Evolutionary conservation across 805 yeast species (phyloP).

Genomic region (Nakazawaea pomicola): DNA sequence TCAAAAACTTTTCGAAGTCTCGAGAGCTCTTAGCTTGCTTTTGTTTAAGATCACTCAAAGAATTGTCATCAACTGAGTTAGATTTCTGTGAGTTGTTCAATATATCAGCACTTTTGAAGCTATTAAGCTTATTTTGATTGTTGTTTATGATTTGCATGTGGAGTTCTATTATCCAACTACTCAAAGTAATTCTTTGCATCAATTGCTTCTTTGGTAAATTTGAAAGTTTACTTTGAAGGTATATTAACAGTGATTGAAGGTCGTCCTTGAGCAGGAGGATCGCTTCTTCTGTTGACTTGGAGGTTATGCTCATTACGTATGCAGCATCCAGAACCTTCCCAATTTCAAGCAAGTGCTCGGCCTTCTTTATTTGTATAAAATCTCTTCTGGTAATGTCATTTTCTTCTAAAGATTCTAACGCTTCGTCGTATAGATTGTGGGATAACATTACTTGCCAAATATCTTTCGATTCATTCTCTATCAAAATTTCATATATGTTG

Average conservation of each 20-base stretch:
- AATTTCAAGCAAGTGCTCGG: constrained; percentile 36
- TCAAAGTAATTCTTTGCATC: constrained; percentile 48
- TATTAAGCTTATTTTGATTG: constrained; percentile 28
- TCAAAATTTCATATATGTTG: constrained; percentile 65
- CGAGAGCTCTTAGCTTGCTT: constrained; percentile 21
- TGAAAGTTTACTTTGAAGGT: constrained; percentile 37
- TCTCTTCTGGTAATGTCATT: constrained; percentile 37
- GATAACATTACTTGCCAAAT: constrained; percentile 68
- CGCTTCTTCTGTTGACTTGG: constrained; percentile 64
- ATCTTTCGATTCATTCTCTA: constrained; percentile 63
- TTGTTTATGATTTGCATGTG: constrained; percentile 42
- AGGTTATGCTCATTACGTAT: constrained; percentile 52
- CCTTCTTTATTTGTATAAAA: constrained; percentile 48
- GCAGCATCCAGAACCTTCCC: constrained; percentile 40
- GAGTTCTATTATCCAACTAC: constrained; percentile 64
- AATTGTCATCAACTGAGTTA: constrained; percentile 18
- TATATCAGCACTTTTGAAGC: constrained; percentile 15
- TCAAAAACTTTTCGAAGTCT: constrained; percentile 46
- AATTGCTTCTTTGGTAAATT: constrained; percentile 22
- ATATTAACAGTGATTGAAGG: constrained; percentile 39
- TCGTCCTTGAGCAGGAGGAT: constrained; percentile 45
- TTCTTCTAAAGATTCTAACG: constrained; percentile 39
- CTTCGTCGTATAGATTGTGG: constrained; percentile 55
- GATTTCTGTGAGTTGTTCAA: constrained; percentile 12
- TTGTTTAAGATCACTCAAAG: constrained; percentile 27